Evolutionary conservation across 1,284 basidiomycete species (phyloP).

Genomic region (Apiotrichum sp.): DNA sequence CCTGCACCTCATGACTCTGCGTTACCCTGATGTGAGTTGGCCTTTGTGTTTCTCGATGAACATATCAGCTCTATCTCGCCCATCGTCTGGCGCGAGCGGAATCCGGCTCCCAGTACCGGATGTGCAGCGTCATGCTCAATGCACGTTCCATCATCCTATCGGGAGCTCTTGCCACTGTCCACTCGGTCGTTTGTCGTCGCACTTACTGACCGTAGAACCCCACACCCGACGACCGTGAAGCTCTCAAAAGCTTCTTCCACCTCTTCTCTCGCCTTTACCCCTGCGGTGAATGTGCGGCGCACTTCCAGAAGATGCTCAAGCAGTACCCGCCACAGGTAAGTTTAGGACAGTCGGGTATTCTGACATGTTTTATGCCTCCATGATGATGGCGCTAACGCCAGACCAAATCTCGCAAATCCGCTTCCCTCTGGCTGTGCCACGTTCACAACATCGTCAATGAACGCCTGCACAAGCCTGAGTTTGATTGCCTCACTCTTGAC

Average conservation of each 20-base stretch:
- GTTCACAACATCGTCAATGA: slow-evolving; percentile 88
- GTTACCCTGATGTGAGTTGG: slow-evolving; percentile 69
- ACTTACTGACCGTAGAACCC: slow-evolving; percentile 56
- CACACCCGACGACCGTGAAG: slow-evolving; percentile 70
- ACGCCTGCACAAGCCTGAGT: slow-evolving; percentile 73
- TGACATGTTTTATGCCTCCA: too few species aligned
- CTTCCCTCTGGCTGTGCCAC: slow-evolving; percentile 78
- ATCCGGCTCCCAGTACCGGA: too few species aligned
- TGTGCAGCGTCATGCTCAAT: too few species aligned
- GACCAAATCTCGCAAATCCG: slow-evolving; percentile 77
- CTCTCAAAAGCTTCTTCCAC: slow-evolving; percentile 76
- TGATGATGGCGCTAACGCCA: slow-evolving; percentile 35
- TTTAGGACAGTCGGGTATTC: neutral
- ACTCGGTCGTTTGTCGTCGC: too few species aligned
- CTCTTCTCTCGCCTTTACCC: slow-evolving; percentile 58
- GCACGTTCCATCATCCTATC: too few species aligned
- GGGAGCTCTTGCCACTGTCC: too few species aligned
- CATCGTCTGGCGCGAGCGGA: too few species aligned
- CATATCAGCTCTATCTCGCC: too few species aligned
- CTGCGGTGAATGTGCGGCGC: slow-evolving; percentile 87
- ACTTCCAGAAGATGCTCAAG: slow-evolving; percentile 80
- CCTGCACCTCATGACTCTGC: slow-evolving; percentile 81
- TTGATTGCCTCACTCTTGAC: slow-evolving; percentile 85
- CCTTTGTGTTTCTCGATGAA: too few species aligned
- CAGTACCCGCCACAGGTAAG: slow-evolving; percentile 80